These are phyloP conservation scores for Cardamine occulta DNA, from an alignment of 345 rosid genomes.

Conservation along the genomic window DNA sequence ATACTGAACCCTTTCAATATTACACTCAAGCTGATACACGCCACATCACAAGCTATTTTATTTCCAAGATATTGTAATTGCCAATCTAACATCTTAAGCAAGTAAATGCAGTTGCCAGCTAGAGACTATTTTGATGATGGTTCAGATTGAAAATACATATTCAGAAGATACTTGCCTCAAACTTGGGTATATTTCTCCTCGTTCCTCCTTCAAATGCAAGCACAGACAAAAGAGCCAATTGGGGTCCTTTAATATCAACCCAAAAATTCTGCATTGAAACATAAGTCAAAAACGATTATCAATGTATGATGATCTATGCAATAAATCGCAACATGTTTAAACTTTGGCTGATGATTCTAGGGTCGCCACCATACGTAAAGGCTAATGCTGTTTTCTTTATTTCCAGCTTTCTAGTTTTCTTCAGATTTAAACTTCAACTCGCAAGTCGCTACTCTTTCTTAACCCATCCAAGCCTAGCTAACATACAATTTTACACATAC, in stretches of 20 bases:
- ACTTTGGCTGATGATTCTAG: not conserved
- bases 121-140: not conserved
- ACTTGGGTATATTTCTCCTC: not conserved
- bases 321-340: not conserved
- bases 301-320: not conserved
- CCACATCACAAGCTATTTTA: too few relatives aligned
- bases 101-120: not conserved
- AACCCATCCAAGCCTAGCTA: not conserved
- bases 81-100: not conserved
- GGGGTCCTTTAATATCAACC: slow-evolving; percentile 23
- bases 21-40: not conserved
- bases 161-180: slow-evolving; percentile 18
- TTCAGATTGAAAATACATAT: not conserved
- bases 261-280: slow-evolving; percentile 16
- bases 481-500: not conserved
- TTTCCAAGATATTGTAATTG: not conserved
- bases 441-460: not conserved
- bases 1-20: not conserved
- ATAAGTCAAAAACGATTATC: not conserved
- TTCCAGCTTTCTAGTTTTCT: not conserved
- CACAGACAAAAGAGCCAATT: not conserved
- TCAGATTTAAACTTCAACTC: not conserved
- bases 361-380: not conserved
- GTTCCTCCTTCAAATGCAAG: slow-evolving; percentile 21
- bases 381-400: not conserved